Percentiles rank a stretch among this genome's conserved stretches.
phyloP scores from a whole-genome alignment of 2,329 filamentous ascomycete genomes.

The Trichoderma atroviride region DNA sequence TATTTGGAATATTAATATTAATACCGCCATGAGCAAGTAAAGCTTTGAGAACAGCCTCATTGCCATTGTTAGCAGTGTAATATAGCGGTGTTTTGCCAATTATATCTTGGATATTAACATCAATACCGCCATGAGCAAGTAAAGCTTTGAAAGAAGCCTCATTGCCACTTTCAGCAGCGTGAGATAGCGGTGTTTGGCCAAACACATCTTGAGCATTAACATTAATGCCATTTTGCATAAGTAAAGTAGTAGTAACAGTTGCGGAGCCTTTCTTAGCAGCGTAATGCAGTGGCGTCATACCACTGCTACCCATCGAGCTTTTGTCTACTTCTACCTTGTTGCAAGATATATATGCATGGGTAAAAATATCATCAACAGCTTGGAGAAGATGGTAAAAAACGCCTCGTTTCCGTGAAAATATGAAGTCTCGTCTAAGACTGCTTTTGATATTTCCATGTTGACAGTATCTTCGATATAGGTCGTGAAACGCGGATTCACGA shows the following conservation, averaged over 20 bases:
- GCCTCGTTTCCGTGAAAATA: not conserved
- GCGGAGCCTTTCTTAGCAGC: no score
- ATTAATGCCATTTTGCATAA: no score
- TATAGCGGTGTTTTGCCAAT: accelerated
- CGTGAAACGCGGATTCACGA: not conserved
- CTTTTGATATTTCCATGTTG: not conserved
- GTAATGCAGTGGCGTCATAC: no score
- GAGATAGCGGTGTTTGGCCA: not conserved
- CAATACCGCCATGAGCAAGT: not conserved
- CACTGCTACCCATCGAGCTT: no score
- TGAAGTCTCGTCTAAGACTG: not conserved
- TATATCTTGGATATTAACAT: accelerated
- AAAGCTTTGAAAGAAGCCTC: not conserved
- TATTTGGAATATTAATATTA: no score
- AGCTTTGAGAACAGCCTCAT: no score
- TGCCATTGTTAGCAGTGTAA: no score
- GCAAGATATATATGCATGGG: not conserved
- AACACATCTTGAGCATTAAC: not conserved
- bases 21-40: no score
- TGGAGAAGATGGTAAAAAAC: not conserved
- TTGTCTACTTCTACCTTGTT: no score
- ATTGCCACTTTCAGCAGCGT: not conserved
- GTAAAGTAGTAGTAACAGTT: no score
- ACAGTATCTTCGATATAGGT: not conserved
- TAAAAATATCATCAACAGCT: not conserved